Base-by-base conservation (phyloP, 179 eudicot species). In the Silene coronaria region DNA sequence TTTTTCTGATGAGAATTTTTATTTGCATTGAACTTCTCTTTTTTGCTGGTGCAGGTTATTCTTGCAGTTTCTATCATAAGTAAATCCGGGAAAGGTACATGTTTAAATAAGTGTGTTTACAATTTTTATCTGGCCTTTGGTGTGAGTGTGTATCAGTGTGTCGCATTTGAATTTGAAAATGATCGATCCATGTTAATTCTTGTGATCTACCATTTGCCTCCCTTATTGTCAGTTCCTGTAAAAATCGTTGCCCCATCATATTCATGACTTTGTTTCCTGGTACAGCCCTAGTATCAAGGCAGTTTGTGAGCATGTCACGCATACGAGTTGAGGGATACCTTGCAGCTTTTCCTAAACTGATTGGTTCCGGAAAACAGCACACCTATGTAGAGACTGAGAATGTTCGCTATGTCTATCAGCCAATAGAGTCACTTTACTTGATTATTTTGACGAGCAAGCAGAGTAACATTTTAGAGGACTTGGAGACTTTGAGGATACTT, bases 371-470 rank as follows among this genome's bases (percentile, higher is more conserved):
- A 78, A 94, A 94, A 79, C 98, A 94, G 66, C 97, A 91, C 76
- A 94, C 96, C 0, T 93, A 83, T 77, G 87, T 93, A 75, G 98
- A 91, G 90, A 90, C 98, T 69, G 98, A 94, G 70, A 91, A 89
- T 83, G 97, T 94, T 58, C 97, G 98, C 38, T 94, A 91, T 81
- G 97, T 94, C 62, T 94, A 91, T 84, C 98, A 94, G 89, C 96
- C 96, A 60, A 94, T 94, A 26, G 98, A 91, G 78, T 34, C 87
- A 65, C 80, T 93, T 0, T 93, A 84, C 78, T 81, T 93, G 88
- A 81, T 93, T 63, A 88, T 93, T 77, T 86, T 93, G 30, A 93
- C 98, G 51, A 93, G 86, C 82, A 93, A 91, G 79, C 96, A 90
- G 86, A 93, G 98, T 84, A 93, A 93, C 86, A 93, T 93, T 80